These are phyloP conservation scores for Rehmannia glutinosa DNA, from an alignment of 257 asterid species.

Conservation along the genomic window DNA sequence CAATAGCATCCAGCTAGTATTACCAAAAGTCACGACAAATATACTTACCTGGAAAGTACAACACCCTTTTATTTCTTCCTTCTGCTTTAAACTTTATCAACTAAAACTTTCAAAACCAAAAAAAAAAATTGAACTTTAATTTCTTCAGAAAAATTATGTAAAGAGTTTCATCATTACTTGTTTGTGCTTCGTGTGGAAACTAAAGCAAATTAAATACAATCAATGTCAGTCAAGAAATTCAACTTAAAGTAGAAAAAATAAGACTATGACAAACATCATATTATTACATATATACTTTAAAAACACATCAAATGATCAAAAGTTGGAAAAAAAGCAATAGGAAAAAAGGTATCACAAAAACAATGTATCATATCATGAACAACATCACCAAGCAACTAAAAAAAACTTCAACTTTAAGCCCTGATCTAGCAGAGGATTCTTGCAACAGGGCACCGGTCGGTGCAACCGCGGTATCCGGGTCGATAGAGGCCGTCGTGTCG, in stretches of 20 bases:
- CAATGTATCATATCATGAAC: constrained; percentile 15
- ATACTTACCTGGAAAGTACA: constrained; percentile 29
- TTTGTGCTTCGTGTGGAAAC: too few species aligned
- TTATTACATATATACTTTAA: constrained; percentile 10
- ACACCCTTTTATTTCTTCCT: constrained; percentile 14
- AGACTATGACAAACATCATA: too few species aligned
- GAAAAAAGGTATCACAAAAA: constrained; percentile 1
- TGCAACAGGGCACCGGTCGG: constrained; percentile 38
- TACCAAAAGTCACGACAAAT: constrained; percentile 32
- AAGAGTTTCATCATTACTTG: too few species aligned
- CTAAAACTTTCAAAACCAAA: too few species aligned
- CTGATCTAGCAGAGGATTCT: constrained; percentile 39
- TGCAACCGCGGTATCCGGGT: constrained; percentile 49
- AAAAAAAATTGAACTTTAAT: too few species aligned
- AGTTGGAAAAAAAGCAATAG: neutral
- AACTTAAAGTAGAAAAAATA: too few species aligned
- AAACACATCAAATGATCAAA: neutral
- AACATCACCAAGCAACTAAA: constrained; percentile 14
- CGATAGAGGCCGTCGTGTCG: constrained; percentile 30
- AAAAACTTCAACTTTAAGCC: constrained; percentile 14
- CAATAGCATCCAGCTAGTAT: constrained; percentile 5
- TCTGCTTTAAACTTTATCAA: constrained; percentile 17
- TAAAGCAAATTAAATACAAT: too few species aligned
- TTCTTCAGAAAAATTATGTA: too few species aligned
- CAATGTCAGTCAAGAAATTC: too few species aligned